Evolutionary conservation across 805 yeast species (phyloP).

Genomic region (Saccharomycopsis sp.): DNA sequence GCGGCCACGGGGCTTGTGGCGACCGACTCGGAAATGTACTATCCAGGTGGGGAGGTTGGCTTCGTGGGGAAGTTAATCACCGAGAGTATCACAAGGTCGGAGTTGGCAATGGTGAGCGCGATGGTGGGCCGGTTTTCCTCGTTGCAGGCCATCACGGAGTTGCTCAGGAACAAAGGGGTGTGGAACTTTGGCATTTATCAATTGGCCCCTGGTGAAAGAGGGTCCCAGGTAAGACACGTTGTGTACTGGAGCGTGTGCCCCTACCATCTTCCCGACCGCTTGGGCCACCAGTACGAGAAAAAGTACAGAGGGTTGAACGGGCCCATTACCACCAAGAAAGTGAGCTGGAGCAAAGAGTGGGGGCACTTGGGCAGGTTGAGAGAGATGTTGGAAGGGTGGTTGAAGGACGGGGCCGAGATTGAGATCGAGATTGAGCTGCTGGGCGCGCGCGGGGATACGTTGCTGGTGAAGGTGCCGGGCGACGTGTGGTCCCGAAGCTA

Average conservation of each 20-base stretch:
- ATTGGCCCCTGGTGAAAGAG: constrained; percentile 9
- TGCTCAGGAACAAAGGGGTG: constrained; percentile 1
- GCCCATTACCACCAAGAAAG: constrained; percentile 4
- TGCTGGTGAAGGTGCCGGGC: constrained; percentile 12
- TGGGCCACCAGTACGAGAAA: constrained; percentile 10
- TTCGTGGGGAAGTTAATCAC: constrained; percentile 30
- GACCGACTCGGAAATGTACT: constrained; percentile 29
- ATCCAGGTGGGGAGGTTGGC: constrained; percentile 36
- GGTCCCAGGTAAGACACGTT: constrained; percentile 10
- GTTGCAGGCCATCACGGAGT: constrained; percentile 11
- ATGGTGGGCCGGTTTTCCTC: constrained; percentile 27
- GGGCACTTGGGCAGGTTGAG: too few species aligned
- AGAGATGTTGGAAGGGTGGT: too few species aligned
- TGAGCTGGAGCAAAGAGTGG: too few species aligned
- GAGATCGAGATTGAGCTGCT: too few species aligned
- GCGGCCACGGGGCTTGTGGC: constrained; percentile 28
- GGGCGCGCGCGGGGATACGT: too few species aligned
- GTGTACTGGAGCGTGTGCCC: constrained; percentile 12
- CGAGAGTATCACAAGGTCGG: constrained; percentile 24
- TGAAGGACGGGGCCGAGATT: too few species aligned
- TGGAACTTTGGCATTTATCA: constrained; percentile 16
- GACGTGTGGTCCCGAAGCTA: constrained; percentile 21
- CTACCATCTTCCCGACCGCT: constrained; percentile 16
- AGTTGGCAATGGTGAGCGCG: constrained; percentile 23
- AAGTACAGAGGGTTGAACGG: constrained; percentile 17